phyloP scores from a whole-genome alignment of 1,284 basidiomycete species.

The Porodaedalea pini region DNA sequence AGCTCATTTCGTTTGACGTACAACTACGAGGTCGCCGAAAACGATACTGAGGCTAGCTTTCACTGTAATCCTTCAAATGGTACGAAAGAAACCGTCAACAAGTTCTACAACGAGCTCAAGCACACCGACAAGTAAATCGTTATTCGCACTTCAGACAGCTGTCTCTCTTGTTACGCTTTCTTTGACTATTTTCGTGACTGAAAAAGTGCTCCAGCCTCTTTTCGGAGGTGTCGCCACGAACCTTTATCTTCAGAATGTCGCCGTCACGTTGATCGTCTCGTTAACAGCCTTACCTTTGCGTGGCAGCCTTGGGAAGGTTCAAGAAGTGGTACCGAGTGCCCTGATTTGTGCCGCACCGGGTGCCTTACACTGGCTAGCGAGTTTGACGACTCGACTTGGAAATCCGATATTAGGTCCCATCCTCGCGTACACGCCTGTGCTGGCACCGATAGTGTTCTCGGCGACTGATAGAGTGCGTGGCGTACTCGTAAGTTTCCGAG shows the following conservation, averaged over 20 bases:
- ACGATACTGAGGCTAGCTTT: neutral
- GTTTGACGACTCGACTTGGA: conserved; percentile 6
- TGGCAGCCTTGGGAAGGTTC: neutral
- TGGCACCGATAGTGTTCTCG: conserved; percentile 5
- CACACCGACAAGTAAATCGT: neutral
- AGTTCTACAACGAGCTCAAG: neutral
- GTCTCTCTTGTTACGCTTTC: conserved; percentile 9
- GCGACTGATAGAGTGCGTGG: conserved; percentile 4
- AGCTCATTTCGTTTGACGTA: neutral
- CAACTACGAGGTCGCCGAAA: neutral
- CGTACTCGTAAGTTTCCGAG: conserved; percentile 7
- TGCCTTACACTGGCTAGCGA: neutral
- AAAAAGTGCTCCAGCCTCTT: conserved; percentile 7
- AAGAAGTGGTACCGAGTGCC: neutral
- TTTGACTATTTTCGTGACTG: conserved; percentile 2
- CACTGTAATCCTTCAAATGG: neutral
- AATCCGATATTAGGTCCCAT: conserved; percentile 12
- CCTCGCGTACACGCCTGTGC: conserved; percentile 10
- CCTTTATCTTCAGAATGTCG: conserved; percentile 10
- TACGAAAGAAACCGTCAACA: conserved; percentile 4
- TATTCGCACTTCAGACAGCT: neutral
- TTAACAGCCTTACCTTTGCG: conserved; percentile 6
- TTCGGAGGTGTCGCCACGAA: conserved; percentile 19
- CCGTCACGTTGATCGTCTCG: neutral
- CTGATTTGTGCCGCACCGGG: conserved; percentile 8